Base-by-base conservation (phyloP, 495 filamentous ascomycete genomes). In the Penicillium coffeae region DNA sequence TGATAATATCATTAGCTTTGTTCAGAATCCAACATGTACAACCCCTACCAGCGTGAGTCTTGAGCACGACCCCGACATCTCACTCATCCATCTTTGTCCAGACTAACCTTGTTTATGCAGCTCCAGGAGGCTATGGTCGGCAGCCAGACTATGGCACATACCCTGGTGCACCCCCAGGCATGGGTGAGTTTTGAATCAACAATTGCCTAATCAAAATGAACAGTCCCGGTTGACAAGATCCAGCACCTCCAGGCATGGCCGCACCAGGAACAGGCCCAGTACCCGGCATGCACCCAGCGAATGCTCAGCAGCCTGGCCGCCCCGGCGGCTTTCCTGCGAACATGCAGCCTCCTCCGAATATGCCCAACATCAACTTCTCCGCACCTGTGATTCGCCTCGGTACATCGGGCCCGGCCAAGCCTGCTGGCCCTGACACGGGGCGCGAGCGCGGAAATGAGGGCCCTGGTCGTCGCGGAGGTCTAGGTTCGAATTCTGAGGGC, bases 281-380 rank as follows among this genome's bases (percentile, higher is more conserved):
- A 50, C 88, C 89, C 48, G 88, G 88, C 66, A 83, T 94, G 66
- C 84, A 87, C 59, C 86, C 85, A 71, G 73, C 80, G 47, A 87
- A 79, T 66, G 67, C 69, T 60, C 70, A 78, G 51, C 85, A 85
- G 74, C 64, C 74, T 21, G 85, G 83, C 66, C 83, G 88, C 72
- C 87, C 87, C 55, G 84, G 79, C 51, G 86, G 85, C 53, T 84
- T 94, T 54, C 87, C 88, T 47, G 73, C 86, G 22, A 86, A 85
- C 64, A 96, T 96, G 65, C 90, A 95, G 74, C 82, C 89, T 18
- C 92, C 91, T 18, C 73, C 89, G 36, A 95, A 93, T 62, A 86
- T 96, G 76, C 90, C 93, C 8, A 93, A 95, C 66, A 96, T 98
- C 72, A 96, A 99, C 71, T 95, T 96, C 70, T 93, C 86, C 63